phyloP scores from a whole-genome alignment of 345 rosid species.

The Camelina sativa region DNA sequence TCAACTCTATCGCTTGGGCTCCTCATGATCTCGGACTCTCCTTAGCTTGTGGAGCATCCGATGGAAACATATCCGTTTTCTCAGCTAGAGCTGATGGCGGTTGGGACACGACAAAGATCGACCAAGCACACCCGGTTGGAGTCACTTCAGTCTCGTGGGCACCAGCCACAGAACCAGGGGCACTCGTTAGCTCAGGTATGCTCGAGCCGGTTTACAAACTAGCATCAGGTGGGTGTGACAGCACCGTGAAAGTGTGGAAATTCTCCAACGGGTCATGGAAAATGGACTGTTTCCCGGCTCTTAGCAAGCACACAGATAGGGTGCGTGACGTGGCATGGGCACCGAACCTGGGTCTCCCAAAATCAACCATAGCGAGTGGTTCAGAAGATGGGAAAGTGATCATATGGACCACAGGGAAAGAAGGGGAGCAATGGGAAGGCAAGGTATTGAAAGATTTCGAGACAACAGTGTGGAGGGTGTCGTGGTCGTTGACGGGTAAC shows the following conservation, averaged over 20 bases:
- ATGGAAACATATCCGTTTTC: slow-evolving; percentile 66
- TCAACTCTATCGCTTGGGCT: slow-evolving; percentile 71
- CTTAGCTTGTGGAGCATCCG: slow-evolving; percentile 73
- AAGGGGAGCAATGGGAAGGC: slow-evolving; percentile 70
- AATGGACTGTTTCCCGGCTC: slow-evolving; percentile 67
- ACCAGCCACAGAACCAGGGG: slow-evolving; percentile 61
- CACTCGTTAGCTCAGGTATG: slow-evolving; percentile 57
- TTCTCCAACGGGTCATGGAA: slow-evolving; percentile 61
- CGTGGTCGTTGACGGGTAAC: slow-evolving; percentile 71
- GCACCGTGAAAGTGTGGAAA: slow-evolving; percentile 66
- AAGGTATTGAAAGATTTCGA: slow-evolving; percentile 63
- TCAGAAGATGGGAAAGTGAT: slow-evolving; percentile 70
- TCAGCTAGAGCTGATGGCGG: slow-evolving; percentile 61
- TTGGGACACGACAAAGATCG: slow-evolving; percentile 64
- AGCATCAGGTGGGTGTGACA: slow-evolving; percentile 68
- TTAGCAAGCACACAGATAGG: slow-evolving; percentile 67
- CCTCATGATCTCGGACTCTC: slow-evolving; percentile 74
- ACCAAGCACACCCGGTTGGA: slow-evolving; percentile 72
- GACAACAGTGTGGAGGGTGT: slow-evolving; percentile 64
- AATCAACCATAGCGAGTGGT: slow-evolving; percentile 67
- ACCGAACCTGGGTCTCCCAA: slow-evolving; percentile 68
- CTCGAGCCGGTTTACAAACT: slow-evolving; percentile 61
- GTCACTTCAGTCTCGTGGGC: slow-evolving; percentile 76
- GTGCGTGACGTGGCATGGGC: slow-evolving; percentile 80
- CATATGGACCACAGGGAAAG: slow-evolving; percentile 60